Conservation (phyloP, 2,329 filamentous ascomycete species). For the Drechmeria coniospora region DNA sequence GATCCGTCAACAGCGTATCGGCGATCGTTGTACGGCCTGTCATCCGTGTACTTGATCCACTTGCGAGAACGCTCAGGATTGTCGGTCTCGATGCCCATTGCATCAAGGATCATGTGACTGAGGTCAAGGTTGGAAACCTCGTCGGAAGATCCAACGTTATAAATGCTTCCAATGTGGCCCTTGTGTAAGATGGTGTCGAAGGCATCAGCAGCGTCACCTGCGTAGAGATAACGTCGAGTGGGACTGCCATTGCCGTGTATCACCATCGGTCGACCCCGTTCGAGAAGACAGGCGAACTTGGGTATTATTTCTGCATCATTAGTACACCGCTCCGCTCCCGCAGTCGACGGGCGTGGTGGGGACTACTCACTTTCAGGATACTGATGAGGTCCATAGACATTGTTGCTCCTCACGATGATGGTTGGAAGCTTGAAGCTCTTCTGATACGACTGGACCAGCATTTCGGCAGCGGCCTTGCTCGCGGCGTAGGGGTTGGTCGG, state of each 20-base stretch:
- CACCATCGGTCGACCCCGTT: constrained; percentile 49
- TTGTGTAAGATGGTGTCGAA: constrained; percentile 75
- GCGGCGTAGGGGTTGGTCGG: constrained; percentile 75
- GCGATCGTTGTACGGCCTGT: constrained; percentile 66
- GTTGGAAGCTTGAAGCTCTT: constrained; percentile 69
- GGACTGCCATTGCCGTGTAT: constrained; percentile 65
- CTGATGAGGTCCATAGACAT: constrained; percentile 74
- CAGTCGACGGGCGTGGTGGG: neutral
- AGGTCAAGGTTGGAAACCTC: constrained; percentile 63
- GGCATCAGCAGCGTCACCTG: constrained; percentile 64
- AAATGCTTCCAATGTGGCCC: constrained; percentile 58
- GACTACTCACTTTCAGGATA: constrained; percentile 58
- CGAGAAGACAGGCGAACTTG: constrained; percentile 61
- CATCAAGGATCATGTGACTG: constrained; percentile 46
- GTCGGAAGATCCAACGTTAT: constrained; percentile 68
- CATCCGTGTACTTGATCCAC: constrained; percentile 60
- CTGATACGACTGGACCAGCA: constrained; percentile 75
- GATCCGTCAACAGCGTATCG: constrained; percentile 57
- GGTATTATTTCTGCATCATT: constrained; percentile 56
- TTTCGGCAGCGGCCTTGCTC: constrained; percentile 68
- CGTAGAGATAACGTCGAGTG: constrained; percentile 62
- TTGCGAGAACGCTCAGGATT: constrained; percentile 37
- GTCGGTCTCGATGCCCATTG: constrained; percentile 41
- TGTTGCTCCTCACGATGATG: constrained; percentile 70
- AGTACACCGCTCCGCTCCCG: neutral